Evolutionary conservation across 2,329 filamentous ascomycete species (phyloP), one percentile per base, ranked within the genome.

Genomic region (Apiospora malaysiana): DNA sequence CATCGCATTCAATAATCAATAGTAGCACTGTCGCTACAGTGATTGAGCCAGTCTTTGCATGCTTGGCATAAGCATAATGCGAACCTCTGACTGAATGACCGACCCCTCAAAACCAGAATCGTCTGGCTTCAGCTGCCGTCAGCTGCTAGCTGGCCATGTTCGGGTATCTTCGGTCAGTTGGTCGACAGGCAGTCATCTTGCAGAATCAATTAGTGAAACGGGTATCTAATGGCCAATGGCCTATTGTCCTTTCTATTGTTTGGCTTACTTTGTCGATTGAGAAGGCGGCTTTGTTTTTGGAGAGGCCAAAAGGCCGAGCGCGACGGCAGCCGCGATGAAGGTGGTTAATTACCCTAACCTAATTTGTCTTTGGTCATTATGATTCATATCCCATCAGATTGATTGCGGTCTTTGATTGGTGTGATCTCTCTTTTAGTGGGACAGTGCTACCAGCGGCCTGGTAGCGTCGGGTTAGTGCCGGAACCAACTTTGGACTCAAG

Each of bases 321-420:
- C 10, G 6, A 37, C 21, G 32, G 32, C 21, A 18, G 32, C 27
- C 18, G 56, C 1, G 18, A 1, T 2, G 32, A 3, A 3, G 56
- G 32, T 63, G 56, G 40, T 40, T n/a, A n/a, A n/a, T n/a, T n/a
- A n/a, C n/a, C n/a, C n/a, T n/a, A n/a, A n/a, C n/a, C n/a, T n/a
- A n/a, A n/a, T 63, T 63, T 1, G 56, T 70, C 66, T 27, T 69
- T 69, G 47, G 56, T 76, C 74, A 76, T 73, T 75, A 76, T 76
- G 75, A 76, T 67, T 76, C 74, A 76, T 76, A 74, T 68, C 51
- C 72, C 65, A 68, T 76, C 73, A 75, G 68, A 18, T 51, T 18
- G 16, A 47, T 27, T 42, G 2, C 42, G 46, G 32, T 69, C 69
- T 71, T 68, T 71, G 37, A 76, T 75, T 75, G 74, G 75, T 72